Evolutionary conservation across 768 basidiomycete species (phyloP).

Genomic region (Phanerodontia chrysosporium): DNA sequence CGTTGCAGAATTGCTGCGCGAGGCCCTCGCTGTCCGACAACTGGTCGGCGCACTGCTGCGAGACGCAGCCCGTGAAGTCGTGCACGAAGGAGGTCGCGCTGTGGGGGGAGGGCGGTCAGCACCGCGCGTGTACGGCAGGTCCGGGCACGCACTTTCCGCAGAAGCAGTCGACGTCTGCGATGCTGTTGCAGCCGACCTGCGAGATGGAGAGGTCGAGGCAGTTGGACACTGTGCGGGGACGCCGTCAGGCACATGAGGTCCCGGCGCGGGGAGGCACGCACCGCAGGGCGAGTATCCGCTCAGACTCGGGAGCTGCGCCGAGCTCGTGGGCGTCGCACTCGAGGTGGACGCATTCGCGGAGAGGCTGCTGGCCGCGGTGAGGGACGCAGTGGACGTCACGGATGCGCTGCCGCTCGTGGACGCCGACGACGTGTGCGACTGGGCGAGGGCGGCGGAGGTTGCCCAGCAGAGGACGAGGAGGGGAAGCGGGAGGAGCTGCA

Average conservation of each 20-base stretch:
- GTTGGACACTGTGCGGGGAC: constrained; percentile 7
- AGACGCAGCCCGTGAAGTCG: constrained; percentile 8
- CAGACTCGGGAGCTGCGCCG: not conserved
- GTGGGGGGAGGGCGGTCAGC: not conserved
- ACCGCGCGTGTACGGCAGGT: not conserved
- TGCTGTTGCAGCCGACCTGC: constrained; percentile 12
- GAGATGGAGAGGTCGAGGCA: constrained; percentile 11
- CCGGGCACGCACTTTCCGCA: constrained; percentile 11
- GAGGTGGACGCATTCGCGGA: not conserved
- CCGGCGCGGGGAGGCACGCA: not conserved
- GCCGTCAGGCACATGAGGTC: not conserved
- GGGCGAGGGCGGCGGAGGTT: not conserved
- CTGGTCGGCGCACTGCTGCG: constrained; percentile 2
- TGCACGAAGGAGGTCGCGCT: constrained; percentile 11
- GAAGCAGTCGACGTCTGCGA: constrained; percentile 14
- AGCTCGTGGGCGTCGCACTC: not conserved
- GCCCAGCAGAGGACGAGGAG: constrained; percentile 7
- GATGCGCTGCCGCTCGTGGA: not conserved
- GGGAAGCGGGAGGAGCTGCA: constrained; percentile 5
- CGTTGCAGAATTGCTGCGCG: constrained; percentile 14
- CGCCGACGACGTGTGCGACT: not conserved
- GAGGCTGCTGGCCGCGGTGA: not conserved
- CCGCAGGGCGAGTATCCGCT: constrained; percentile 12
- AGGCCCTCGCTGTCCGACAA: constrained; percentile 9
- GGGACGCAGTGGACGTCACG: not conserved